Conservation (phyloP, 2,329 filamentous ascomycete genomes). For the Alternaria dauci region DNA sequence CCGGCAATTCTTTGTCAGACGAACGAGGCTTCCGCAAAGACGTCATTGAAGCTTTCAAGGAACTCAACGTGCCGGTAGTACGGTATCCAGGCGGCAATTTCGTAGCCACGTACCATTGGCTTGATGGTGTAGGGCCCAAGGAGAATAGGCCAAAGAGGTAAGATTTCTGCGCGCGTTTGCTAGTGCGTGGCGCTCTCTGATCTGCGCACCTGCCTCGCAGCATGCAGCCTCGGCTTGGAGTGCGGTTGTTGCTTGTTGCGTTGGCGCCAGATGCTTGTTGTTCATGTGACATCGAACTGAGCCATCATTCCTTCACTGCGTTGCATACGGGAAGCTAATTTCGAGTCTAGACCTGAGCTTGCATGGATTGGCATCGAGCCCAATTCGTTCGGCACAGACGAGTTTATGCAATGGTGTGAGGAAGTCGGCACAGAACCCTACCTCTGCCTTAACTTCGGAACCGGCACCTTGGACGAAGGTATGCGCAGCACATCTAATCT, state of each 20-base stretch:
- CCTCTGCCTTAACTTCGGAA: constrained; percentile 82
- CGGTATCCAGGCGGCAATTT: constrained; percentile 88
- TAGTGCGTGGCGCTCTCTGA: not conserved
- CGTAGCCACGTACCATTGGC: constrained; percentile 84
- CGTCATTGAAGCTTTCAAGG: constrained; percentile 76
- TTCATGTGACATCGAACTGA: not conserved
- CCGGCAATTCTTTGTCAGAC: constrained; percentile 75
- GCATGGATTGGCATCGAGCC: constrained; percentile 80
- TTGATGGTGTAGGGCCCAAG: constrained; percentile 78
- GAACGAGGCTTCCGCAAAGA: constrained; percentile 79
- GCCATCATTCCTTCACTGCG: constrained; percentile 2
- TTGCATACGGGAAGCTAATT: constrained; percentile 8
- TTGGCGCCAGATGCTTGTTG: not conserved
- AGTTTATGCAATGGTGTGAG: constrained; percentile 84
- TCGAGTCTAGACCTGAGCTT: constrained; percentile 68
- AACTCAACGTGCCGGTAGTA: constrained; percentile 78
- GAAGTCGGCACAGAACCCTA: constrained; percentile 79
- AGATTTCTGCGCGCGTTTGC: constrained; percentile 7
- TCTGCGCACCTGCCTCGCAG: not conserved
- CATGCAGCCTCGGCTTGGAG: not conserved
- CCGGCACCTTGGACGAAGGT: constrained; percentile 67
- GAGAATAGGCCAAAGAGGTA: constrained; percentile 70
- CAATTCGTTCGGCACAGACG: constrained; percentile 84
- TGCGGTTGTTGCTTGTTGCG: not conserved
- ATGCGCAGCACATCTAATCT: not conserved